Percentiles rank a stretch among this genome's conserved stretches.
Conservation (phyloP, 352 stramenopile genomes). For the Globisporangium rhizosaccharum region DNA sequence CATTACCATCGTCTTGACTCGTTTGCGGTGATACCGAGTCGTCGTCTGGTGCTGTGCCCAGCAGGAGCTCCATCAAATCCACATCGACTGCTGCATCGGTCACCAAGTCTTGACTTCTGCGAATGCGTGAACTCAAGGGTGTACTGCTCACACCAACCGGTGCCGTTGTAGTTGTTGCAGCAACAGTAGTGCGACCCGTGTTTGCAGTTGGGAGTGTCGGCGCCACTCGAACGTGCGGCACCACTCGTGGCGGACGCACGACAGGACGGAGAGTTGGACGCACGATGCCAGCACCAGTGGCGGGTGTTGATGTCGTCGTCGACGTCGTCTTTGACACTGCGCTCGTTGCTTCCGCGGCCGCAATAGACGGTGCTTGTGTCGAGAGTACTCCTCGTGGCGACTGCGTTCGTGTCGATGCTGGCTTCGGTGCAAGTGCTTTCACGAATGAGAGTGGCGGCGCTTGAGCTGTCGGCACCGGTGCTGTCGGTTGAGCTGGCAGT, state of each 20-base stretch:
- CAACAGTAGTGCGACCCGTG: too few species aligned
- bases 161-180: not conserved
- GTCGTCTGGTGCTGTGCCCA: constrained; percentile 1
- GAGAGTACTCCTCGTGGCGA: not conserved
- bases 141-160: not conserved
- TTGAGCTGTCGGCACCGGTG: too few species aligned
- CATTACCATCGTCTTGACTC: constrained; percentile 7
- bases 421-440: too few species aligned
- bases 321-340: not conserved
- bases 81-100: not conserved
- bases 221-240: not conserved
- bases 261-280: not conserved
- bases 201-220: not conserved
- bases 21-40: constrained; percentile 5
- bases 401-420: not conserved
- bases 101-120: not conserved
- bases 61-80: constrained; percentile 2
- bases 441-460: too few species aligned
- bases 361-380: not conserved
- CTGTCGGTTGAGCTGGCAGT: not conserved
- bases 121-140: not conserved
- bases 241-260: not conserved
- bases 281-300: not conserved
- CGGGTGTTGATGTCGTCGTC: not conserved
- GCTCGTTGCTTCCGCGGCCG: not conserved